Percentiles rank a stretch among this genome's conserved stretches.
phyloP scores from a whole-genome alignment of 495 filamentous ascomycete species.

The Aspergillus incahuasiensis region DNA sequence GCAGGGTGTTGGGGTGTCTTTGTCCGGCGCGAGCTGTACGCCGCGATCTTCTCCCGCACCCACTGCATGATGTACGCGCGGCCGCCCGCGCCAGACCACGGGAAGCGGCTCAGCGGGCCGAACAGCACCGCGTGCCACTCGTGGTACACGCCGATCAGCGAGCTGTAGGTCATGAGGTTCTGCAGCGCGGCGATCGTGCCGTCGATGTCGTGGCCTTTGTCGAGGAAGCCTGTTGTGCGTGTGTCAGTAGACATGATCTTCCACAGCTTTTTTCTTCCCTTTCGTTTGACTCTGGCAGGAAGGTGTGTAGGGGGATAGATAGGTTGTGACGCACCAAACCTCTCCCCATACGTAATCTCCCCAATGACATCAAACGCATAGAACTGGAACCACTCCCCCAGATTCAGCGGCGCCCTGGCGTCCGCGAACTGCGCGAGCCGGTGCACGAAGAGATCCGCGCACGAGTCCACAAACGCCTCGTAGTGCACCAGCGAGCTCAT shows the following conservation, averaged over 20 bases:
- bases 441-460: slow-evolving; percentile 41
- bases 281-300: no score
- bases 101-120: slow-evolving; percentile 32
- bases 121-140: slow-evolving; percentile 44
- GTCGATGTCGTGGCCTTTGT: slow-evolving; percentile 59
- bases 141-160: slow-evolving; percentile 45
- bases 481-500: slow-evolving; percentile 52
- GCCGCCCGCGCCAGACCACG: slow-evolving; percentile 38
- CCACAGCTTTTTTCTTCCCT: no score
- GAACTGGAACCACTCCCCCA: slow-evolving; percentile 52
- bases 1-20: no score
- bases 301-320: no score
- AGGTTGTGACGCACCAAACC: slow-evolving; percentile 42
- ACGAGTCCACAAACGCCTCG: slow-evolving; percentile 52
- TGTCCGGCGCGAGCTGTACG: slow-evolving; percentile 23
- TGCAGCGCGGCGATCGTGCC: slow-evolving; percentile 54
- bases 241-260: neutral
- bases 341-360: slow-evolving; percentile 60
- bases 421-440: slow-evolving; percentile 42
- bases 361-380: slow-evolving; percentile 63
- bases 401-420: slow-evolving; percentile 31
- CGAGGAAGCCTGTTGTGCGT: slow-evolving; percentile 47
- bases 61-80: slow-evolving; percentile 41
- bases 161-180: slow-evolving; percentile 53
- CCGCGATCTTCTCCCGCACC: slow-evolving; percentile 38